These are phyloP conservation scores for Sphagnurus paluster DNA, from an alignment of 1,284 basidiomycete species.

Conservation along the genomic window DNA sequence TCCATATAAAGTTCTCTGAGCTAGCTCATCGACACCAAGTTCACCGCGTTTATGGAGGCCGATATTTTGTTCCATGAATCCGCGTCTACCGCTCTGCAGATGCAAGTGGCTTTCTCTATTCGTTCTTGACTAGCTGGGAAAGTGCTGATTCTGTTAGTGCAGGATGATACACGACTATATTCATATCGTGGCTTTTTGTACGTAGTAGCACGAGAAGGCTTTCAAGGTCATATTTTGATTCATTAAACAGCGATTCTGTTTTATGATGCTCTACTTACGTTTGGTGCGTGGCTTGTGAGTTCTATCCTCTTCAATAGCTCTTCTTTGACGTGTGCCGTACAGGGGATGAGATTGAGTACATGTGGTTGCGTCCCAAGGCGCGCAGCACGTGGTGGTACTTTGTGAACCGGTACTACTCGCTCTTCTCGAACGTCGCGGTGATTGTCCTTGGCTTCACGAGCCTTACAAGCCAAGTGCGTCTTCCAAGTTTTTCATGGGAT, in stretches of 20 bases:
- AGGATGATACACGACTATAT: conserved; percentile 24
- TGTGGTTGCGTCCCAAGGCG: conserved; percentile 37
- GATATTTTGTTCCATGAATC: not conserved
- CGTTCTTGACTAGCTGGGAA: not conserved
- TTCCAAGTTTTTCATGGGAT: no score
- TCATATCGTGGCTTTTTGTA: conserved; percentile 29
- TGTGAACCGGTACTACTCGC: conserved; percentile 40
- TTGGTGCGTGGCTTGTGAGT: conserved; percentile 24
- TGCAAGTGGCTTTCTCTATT: not conserved
- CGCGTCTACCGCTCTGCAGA: not conserved
- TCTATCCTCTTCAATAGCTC: not conserved
- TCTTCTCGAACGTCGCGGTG: conserved; percentile 34
- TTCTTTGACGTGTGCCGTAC: not conserved
- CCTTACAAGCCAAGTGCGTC: conserved; percentile 21
- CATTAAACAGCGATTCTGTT: conserved; percentile 28
- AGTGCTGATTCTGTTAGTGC: not conserved
- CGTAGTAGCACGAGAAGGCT: conserved; percentile 1
- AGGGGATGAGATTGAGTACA: conserved; percentile 36
- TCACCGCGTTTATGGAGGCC: no score
- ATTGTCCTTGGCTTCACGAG: conserved; percentile 29
- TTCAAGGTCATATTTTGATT: not conserved
- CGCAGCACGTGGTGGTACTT: conserved; percentile 39
- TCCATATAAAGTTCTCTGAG: no score
- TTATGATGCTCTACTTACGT: conserved; percentile 35
- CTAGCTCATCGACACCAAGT: no score